Conservation (phyloP, 2,329 filamentous ascomycete genomes). For the Aspergillus arachidicola region DNA sequence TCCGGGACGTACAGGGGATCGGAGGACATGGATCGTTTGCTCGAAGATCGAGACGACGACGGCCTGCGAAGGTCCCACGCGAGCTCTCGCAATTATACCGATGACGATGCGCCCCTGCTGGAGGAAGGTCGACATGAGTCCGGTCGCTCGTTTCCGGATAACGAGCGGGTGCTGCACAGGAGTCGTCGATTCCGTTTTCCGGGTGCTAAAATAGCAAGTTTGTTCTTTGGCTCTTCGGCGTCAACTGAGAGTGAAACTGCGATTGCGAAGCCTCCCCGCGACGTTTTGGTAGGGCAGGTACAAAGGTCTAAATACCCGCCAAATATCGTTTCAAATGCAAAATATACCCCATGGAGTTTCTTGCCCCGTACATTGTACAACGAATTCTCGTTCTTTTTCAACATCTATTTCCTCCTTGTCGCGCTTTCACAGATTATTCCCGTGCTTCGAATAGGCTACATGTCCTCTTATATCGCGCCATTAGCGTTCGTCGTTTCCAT, state of each 20-base stretch:
- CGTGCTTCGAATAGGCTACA: conserved; percentile 84
- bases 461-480: conserved; percentile 91
- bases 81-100: conserved; percentile 56
- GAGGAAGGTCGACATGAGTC: conserved; percentile 48
- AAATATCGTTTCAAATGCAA: conserved; percentile 93
- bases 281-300: conserved; percentile 72
- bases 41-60: conserved; percentile 63
- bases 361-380: conserved; percentile 94
- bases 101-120: conserved; percentile 77
- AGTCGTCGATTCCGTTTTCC: conserved; percentile 65
- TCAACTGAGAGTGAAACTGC: conserved; percentile 45
- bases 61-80: conserved; percentile 62
- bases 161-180: conserved; percentile 49
- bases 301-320: conserved; percentile 79
- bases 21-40: conserved; percentile 67
- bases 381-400: conserved; percentile 99
- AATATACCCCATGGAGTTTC: conserved; percentile 95
- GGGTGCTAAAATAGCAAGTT: conserved; percentile 60
- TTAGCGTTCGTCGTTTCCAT: conserved; percentile 89
- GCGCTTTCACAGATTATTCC: conserved; percentile 92
- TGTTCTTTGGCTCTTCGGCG: conserved; percentile 32
- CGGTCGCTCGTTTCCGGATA: conserved; percentile 33
- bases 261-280: conserved; percentile 61
- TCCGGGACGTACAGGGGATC: conserved; percentile 44
- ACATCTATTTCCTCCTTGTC: conserved; percentile 97